phyloP scores from a whole-genome alignment of 139 green algal genomes.

The Chlamydomonas sphaeroides region DNA sequence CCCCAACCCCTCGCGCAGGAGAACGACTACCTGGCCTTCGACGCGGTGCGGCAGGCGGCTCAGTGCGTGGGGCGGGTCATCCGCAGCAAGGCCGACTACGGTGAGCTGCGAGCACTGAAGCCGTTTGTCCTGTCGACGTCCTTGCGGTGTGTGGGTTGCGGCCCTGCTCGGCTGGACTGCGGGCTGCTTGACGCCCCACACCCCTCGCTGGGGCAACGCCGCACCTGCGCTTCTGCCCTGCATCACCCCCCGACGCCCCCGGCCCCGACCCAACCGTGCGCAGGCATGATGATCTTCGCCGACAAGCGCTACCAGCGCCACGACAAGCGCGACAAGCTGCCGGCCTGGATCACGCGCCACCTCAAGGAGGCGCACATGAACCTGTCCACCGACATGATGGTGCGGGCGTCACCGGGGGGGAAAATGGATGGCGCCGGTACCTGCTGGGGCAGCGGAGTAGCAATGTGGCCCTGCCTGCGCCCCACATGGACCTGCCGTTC shows the following conservation, averaged over 20 bases:
- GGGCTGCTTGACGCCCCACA: no score
- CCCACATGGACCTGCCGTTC: no score
- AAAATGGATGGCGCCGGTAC: no score
- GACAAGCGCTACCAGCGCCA: slow-evolving; percentile 93
- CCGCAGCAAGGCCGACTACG: slow-evolving; percentile 91
- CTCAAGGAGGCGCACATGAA: slow-evolving; percentile 95
- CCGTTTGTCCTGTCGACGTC: no score
- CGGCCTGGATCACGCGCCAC: slow-evolving; percentile 92
- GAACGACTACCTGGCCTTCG: slow-evolving; percentile 97
- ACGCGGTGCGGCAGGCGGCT: slow-evolving; percentile 95
- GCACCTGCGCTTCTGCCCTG: no score
- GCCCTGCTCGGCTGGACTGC: no score
- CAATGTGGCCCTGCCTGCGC: no score
- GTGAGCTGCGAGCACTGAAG: slow-evolving; percentile 30
- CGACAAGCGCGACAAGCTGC: slow-evolving; percentile 98
- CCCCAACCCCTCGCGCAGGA: slow-evolving; percentile 70
- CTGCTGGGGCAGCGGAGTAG: no score
- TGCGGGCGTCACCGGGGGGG: slow-evolving; percentile 46
- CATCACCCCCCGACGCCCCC: no score
- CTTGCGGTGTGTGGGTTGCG: no score
- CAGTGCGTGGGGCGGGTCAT: slow-evolving; percentile 99
- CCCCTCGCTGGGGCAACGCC: no score
- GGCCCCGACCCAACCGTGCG: not conserved
- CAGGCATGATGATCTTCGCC: slow-evolving; percentile 86
- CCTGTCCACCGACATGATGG: slow-evolving; percentile 94